Percentiles rank a stretch among this genome's conserved stretches.
Conservation (phyloP, 257 asterid species). For the Petunia axillaris region DNA sequence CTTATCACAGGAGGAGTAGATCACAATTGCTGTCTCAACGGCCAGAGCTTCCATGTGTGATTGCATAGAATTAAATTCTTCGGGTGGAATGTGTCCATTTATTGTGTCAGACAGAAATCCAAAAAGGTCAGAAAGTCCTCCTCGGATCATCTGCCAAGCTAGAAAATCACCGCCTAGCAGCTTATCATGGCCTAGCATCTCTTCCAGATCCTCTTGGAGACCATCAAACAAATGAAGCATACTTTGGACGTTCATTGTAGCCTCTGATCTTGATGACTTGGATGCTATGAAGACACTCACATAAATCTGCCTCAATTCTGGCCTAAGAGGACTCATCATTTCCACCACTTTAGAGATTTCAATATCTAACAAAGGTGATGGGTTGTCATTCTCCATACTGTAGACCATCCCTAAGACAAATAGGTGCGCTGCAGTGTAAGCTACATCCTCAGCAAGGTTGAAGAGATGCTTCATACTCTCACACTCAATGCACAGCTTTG, state of each 20-base stretch:
- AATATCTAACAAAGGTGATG: too few relatives aligned
- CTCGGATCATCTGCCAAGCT: background rate
- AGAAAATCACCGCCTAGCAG: background rate
- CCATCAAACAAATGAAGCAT: too few relatives aligned
- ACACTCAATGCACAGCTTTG: background rate
- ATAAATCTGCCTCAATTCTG: background rate
- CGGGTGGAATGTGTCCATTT: too few relatives aligned
- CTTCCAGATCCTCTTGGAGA: background rate
- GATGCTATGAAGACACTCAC: background rate
- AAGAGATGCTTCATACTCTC: background rate
- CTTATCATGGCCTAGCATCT: background rate
- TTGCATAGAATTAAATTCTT: too few relatives aligned
- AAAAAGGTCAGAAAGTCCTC: background rate
- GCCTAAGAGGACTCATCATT: background rate
- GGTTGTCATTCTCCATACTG: background rate
- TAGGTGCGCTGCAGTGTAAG: background rate
- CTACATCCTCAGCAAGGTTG: background rate
- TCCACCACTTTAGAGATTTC: too few relatives aligned
- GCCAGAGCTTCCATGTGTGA: background rate
- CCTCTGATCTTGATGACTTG: background rate
- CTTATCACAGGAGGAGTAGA: conserved; percentile 1
- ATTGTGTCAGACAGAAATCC: too few relatives aligned
- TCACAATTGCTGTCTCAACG: background rate
- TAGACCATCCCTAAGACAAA: background rate
- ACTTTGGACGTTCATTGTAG: too few relatives aligned